These are phyloP conservation scores for Hemisphaericaspora lyxosophila DNA, from an alignment of 1,139 yeast genomes.

Conservation along the genomic window DNA sequence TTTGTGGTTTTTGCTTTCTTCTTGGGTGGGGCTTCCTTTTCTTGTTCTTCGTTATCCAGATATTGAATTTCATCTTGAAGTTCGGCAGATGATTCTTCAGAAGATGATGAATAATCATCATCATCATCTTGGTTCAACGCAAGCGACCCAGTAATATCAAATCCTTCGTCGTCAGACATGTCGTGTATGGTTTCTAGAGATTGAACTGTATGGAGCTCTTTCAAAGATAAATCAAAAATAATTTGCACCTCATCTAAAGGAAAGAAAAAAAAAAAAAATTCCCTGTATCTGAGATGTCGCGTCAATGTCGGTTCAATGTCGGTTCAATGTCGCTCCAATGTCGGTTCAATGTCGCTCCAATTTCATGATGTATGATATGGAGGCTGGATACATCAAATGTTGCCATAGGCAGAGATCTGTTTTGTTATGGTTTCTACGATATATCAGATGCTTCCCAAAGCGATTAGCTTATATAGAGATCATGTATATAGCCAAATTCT, in stretches of 20 bases:
- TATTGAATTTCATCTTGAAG: constrained; percentile 61
- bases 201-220: constrained; percentile 5
- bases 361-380: too few relatives aligned
- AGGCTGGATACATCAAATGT: too few relatives aligned
- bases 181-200: background rate
- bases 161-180: constrained; percentile 61
- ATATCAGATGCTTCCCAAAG: too few relatives aligned
- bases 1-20: constrained; percentile 21
- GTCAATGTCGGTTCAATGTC: background rate
- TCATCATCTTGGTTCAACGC: constrained; percentile 45
- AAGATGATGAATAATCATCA: constrained; percentile 40
- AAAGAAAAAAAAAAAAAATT: constrained; percentile 1
- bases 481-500: too few relatives aligned
- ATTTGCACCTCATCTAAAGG: constrained; percentile 3
- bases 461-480: too few relatives aligned
- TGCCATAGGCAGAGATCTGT: too few relatives aligned
- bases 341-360: too few relatives aligned
- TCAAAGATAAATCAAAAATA: constrained; percentile 1
- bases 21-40: constrained; percentile 22
- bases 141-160: constrained; percentile 66
- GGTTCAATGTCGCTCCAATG: background rate
- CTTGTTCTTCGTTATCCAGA: constrained; percentile 45
- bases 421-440: too few relatives aligned
- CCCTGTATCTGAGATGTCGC: background rate
- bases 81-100: constrained; percentile 34